Base-by-base conservation (phyloP, 169 alveolate species). In the Eimeria falciformis region DNA sequence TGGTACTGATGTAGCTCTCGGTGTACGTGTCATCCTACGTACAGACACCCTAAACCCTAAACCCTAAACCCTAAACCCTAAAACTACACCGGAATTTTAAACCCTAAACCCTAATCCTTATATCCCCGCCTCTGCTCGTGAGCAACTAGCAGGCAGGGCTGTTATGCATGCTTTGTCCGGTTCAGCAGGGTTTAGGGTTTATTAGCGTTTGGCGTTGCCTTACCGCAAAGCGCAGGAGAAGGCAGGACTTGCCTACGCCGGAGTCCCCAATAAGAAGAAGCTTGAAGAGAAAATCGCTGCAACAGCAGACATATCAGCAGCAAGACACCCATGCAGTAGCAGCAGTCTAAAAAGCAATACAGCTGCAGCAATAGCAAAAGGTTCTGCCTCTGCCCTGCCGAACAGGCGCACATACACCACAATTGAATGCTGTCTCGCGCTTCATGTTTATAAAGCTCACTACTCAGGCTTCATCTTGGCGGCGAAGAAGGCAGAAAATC, bases 241-340 rank as follows among this genome's bases (percentile, higher is more conserved):
- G 95, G 77, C 99, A 98, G 9, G 99, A 98, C 92, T 99, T 99
- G 40, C 99, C 99, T 0, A 98, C 99, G 23, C 99, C 99, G 43
- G 99, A 96, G 92, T 99, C 99, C 14, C 99, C 99, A 81, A 99
- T 97, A 17, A 99, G 97, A 73, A 99, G 99, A 83, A 99, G 95
- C 96, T 99, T 99, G 96, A 98, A 99, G 45, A 99, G 96, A 91
- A 97, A 98, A 94, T 99, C 99, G 93, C 95, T 93, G 94, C 69
- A 77, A 25, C 47, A 23, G 85, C 81, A 89, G 47, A 82, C 40
- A 25, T 17, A 43, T 18, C 84, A 73, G 84, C 62, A 73, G 62
- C 84, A 73, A 27, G 12, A 69, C 81, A 23, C 81, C 7, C 29
- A 69, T 33, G 91, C 93, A 82, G 89, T 55, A 77, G 58, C 27